Base-by-base conservation (phyloP, 352 stramenopile genomes). In the Globisporangium lucens region DNA sequence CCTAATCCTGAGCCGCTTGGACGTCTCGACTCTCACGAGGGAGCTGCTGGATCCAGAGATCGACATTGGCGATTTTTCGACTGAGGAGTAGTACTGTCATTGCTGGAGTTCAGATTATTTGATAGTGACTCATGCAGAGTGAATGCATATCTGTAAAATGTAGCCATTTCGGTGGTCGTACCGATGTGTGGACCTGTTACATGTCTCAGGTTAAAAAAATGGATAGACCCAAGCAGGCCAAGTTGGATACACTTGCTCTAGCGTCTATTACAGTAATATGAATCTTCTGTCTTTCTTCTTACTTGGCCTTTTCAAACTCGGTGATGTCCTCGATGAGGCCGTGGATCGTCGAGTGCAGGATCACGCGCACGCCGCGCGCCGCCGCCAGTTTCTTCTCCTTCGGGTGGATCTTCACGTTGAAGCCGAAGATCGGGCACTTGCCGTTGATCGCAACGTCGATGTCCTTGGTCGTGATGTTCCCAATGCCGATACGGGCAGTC, bases 391-490 rank as follows among this genome's bases (percentile, higher is more conserved):
- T 80, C 41, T 77, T 70, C 72, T 93, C 85, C 22, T 85, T 83
- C 8, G 76, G 73, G 33, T 73, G 80, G 24, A 94, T 64, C 55
- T 89, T 89, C 10, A 94, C 83, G 56, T 93, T 93, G 64, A 95
- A 95, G 36, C 83, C 87, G 35, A 91, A 93, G 68, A 94, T 94
- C 51, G 85, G 87, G 43, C 87, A 95, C 60, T 90, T 80, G 68
- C 79, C 74, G 67, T 89, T 89, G 70, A 90, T 90, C 22, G 85
- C 85, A 13, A 90, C 83, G 55, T 95, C 87, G 41, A 95, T 91
- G 65, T 95, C 87, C 64, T 85, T 84, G 1, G 74, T 75, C 4
- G 87, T 87, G 62, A 95, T 88, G 63, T 91, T 80, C 51, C 87
- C 87, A 62, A 95, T 92, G 27, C 87, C 87, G 30, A 95, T 77